These are phyloP conservation scores for Gardenia jasminoides DNA, from an alignment of 257 asterid species.

Conservation along the genomic window DNA sequence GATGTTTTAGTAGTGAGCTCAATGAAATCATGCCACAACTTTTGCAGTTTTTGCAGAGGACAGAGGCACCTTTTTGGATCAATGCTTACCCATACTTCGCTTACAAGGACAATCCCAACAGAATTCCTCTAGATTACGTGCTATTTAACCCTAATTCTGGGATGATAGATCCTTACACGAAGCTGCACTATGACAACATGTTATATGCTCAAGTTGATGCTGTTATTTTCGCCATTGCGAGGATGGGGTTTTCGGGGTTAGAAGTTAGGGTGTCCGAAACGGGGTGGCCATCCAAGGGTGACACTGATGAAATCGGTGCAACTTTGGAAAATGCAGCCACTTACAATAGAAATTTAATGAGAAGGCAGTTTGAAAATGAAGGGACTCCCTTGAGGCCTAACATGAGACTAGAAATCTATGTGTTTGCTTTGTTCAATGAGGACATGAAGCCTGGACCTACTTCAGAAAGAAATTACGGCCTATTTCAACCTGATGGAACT, in stretches of 20 bases:
- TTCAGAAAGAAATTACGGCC: constrained; percentile 71
- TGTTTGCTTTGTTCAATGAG: constrained; percentile 81
- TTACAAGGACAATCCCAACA: constrained; percentile 58
- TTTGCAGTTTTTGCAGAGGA: constrained; percentile 51
- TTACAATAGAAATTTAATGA: constrained; percentile 63
- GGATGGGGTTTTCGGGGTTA: constrained; percentile 55
- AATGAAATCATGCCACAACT: constrained; percentile 54
- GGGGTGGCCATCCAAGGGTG: constrained; percentile 92
- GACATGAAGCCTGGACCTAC: constrained; percentile 80
- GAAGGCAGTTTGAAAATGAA: constrained; percentile 53
- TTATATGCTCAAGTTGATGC: constrained; percentile 88
- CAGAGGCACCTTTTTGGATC: constrained; percentile 81
- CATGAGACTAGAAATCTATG: constrained; percentile 55
- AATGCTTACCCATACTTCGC: constrained; percentile 95
- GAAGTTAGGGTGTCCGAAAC: constrained; percentile 79
- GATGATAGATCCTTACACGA: constrained; percentile 59
- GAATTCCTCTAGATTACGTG: constrained; percentile 62
- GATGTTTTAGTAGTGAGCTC: constrained; percentile 52
- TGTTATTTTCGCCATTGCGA: constrained; percentile 55
- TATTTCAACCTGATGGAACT: constrained; percentile 67
- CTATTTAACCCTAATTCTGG: constrained; percentile 66
- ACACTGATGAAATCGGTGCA: constrained; percentile 60
- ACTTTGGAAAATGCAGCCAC: constrained; percentile 54
- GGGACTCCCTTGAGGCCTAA: constrained; percentile 77
- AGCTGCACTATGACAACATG: constrained; percentile 79